Evolutionary conservation across 352 stramenopile genomes (phyloP).

Genomic region (Globisporangium cylindrosporum): DNA sequence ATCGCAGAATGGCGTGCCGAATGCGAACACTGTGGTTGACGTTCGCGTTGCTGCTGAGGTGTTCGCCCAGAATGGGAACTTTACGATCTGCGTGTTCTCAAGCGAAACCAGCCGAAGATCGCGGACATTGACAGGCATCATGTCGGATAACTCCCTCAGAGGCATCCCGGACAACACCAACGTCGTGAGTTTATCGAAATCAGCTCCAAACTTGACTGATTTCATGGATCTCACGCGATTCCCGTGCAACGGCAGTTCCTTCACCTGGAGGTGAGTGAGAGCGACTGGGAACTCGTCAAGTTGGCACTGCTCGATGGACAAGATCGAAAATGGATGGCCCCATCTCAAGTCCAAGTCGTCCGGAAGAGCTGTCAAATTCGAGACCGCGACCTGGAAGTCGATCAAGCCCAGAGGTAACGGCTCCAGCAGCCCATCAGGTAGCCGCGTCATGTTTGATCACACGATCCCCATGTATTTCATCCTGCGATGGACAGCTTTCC

Average conservation of each 20-base stretch:
- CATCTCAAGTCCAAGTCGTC: slow-evolving; percentile 11
- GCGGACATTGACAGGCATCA: neutral
- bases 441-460: slow-evolving; percentile 16
- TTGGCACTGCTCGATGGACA: slow-evolving; percentile 4
- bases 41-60: neutral
- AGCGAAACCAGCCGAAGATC: slow-evolving; percentile 3
- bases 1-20: slow-evolving; percentile 1
- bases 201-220: neutral
- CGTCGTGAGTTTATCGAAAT: neutral
- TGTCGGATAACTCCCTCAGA: neutral
- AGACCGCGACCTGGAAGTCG: slow-evolving; percentile 19
- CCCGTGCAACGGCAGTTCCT: neutral
- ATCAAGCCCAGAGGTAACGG: slow-evolving; percentile 13
- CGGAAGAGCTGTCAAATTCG: slow-evolving; percentile 17
- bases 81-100: slow-evolving; percentile 1
- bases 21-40: neutral
- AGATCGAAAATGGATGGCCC: neutral
- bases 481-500: neutral
- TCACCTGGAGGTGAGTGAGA: slow-evolving; percentile 1
- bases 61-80: neutral
- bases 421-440: slow-evolving; percentile 8
- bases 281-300: neutral
- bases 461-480: slow-evolving; percentile 13
- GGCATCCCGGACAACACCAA: slow-evolving; percentile 12
- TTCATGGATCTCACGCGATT: neutral